These are phyloP conservation scores for Talaromyces funiculosus DNA, from an alignment of 2,329 filamentous ascomycete species.

Conservation along the genomic window DNA sequence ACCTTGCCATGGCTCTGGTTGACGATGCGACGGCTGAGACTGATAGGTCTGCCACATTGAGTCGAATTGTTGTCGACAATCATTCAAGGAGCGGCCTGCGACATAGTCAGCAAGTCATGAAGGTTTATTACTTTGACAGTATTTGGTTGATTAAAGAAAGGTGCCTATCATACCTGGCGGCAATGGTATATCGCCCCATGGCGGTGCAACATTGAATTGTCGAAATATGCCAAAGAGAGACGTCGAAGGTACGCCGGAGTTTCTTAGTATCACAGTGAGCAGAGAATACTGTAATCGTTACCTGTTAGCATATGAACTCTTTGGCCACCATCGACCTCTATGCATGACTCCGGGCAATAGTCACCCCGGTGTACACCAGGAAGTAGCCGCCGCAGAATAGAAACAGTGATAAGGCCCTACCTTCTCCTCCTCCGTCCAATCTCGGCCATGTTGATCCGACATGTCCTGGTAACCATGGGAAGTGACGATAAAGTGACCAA, in stretches of 20 bases:
- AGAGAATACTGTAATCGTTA: conserved; percentile 30
- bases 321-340: background rate
- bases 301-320: background rate
- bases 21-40: conserved; percentile 4
- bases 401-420: conserved; percentile 23
- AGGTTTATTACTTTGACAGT: background rate
- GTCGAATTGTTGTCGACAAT: conserved; percentile 12
- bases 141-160: background rate
- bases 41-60: conserved; percentile 12
- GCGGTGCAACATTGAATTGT: conserved; percentile 32
- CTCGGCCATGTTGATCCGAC: conserved; percentile 39
- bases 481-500: conserved; percentile 9
- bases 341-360: background rate
- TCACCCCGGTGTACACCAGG: background rate
- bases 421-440: conserved; percentile 44
- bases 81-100: conserved; percentile 12
- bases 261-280: conserved; percentile 40
- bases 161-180: conserved; percentile 33
- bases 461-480: conserved; percentile 37
- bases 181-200: conserved; percentile 38
- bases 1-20: conserved; percentile 13
- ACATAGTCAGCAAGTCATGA: conserved; percentile 13
- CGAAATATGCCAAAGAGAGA: conserved; percentile 35
- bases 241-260: conserved; percentile 32
- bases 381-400: background rate